phyloP scores from a whole-genome alignment of 208 protist genomes.

The Trypanosoma congolense region DNA sequence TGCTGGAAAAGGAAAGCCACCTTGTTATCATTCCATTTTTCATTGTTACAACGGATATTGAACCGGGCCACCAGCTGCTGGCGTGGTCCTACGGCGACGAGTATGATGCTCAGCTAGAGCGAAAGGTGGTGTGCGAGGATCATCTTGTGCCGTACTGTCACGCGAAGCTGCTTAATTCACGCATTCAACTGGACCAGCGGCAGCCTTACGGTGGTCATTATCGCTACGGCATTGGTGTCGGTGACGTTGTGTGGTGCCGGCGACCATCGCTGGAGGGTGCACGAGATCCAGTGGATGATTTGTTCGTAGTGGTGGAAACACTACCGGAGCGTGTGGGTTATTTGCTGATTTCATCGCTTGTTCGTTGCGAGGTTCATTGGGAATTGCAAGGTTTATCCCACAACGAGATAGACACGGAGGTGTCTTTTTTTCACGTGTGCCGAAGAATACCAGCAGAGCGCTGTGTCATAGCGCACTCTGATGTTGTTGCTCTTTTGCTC shows the following conservation, averaged over 20 bases:
- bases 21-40: conserved; percentile 82
- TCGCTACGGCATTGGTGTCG: conserved; percentile 52
- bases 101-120: conserved; percentile 83
- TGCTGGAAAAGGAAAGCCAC: conserved; percentile 15
- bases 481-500: conserved; percentile 39
- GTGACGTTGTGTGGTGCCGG: conserved; percentile 79
- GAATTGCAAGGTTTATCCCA: conserved; percentile 12
- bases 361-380: conserved; percentile 12
- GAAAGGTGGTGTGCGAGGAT: conserved; percentile 54
- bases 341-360: conserved; percentile 45
- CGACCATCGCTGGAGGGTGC: conserved; percentile 15
- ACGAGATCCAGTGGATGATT: conserved; percentile 26
- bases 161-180: conserved; percentile 55
- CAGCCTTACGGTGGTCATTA: conserved; percentile 82
- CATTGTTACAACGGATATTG: conserved; percentile 67
- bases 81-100: conserved; percentile 87
- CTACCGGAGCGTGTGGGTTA: conserved; percentile 26
- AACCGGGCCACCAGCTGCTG: conserved; percentile 53
- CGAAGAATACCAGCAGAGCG: conserved; percentile 24
- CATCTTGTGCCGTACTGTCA: conserved; percentile 60
- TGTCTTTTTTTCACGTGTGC: conserved; percentile 19
- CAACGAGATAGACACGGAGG: conserved; percentile 3
- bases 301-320: conserved; percentile 67
- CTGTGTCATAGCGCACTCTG: conserved; percentile 49
- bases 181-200: conserved; percentile 14